phyloP scores from a whole-genome alignment of 495 filamentous ascomycete genomes.

The Aspergillus haitiensis region DNA sequence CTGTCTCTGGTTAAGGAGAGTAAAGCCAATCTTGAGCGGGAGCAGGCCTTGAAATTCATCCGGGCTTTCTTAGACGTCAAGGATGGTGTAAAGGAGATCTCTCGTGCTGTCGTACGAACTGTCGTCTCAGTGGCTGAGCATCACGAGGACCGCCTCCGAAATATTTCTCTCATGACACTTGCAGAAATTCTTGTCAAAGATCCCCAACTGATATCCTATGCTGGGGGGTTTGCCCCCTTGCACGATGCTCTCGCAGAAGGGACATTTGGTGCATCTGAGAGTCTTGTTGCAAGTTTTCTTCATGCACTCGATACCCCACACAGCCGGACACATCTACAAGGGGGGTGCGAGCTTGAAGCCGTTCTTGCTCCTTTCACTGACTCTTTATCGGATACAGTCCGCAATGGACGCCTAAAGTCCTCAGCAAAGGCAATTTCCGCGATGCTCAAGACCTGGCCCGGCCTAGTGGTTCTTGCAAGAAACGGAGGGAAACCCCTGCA shows the following conservation, averaged over 20 bases:
- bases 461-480: conserved; percentile 79
- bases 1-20: conserved; percentile 90
- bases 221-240: conserved; percentile 78
- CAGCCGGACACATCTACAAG: conserved; percentile 72
- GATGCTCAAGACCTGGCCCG: conserved; percentile 92
- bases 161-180: conserved; percentile 88
- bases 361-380: conserved; percentile 90
- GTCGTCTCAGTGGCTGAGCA: conserved; percentile 90
- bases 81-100: conserved; percentile 85
- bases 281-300: conserved; percentile 77
- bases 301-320: conserved; percentile 84
- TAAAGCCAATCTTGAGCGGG: conserved; percentile 92
- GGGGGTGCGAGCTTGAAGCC: conserved; percentile 77
- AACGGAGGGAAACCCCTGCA: conserved; percentile 78
- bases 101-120: conserved; percentile 78
- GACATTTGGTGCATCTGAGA: conserved; percentile 86
- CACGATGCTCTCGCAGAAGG: conserved; percentile 87
- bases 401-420: conserved; percentile 75
- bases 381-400: conserved; percentile 61
- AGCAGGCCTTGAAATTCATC: conserved; percentile 96
- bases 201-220: conserved; percentile 70
- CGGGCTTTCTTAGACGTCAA: conserved; percentile 95
- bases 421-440: conserved; percentile 82
- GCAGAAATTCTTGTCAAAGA: conserved; percentile 88
- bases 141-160: conserved; percentile 78